These are phyloP conservation scores for Arthroderma uncinatum DNA, from an alignment of 2,329 filamentous ascomycete species.

Conservation along the genomic window DNA sequence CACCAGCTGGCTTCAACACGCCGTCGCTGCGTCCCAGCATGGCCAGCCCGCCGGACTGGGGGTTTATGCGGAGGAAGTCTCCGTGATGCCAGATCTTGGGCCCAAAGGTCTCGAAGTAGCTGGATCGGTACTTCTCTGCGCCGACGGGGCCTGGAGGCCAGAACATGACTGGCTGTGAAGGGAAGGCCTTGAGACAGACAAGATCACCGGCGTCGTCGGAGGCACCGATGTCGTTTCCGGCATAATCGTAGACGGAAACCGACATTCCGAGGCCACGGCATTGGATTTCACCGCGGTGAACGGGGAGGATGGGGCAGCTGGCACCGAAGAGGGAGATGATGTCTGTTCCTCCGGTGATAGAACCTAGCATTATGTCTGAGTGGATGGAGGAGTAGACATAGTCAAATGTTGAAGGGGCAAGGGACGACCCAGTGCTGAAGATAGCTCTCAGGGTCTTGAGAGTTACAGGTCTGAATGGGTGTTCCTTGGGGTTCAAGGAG, in stretches of 20 bases:
- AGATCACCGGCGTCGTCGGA: conserved; percentile 71
- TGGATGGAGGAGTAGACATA: conserved; percentile 84
- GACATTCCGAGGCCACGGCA: conserved; percentile 70
- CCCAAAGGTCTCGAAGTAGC: conserved; percentile 78
- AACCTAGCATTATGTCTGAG: conserved; percentile 67
- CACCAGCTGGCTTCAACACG: conserved; percentile 81
- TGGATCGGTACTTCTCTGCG: conserved; percentile 63
- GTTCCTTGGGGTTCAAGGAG: conserved; percentile 47
- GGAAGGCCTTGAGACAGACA: conserved; percentile 76
- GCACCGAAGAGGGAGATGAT: conserved; percentile 92
- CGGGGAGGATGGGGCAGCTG: conserved; percentile 64
- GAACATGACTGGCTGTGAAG: conserved; percentile 82
- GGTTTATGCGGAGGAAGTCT: conserved; percentile 70
- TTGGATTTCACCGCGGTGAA: conserved; percentile 64
- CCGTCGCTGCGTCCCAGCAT: conserved; percentile 93
- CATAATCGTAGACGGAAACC: conserved; percentile 47
- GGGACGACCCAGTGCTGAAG: conserved; percentile 84
- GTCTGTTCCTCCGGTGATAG: conserved; percentile 92
- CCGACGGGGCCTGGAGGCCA: conserved; percentile 57
- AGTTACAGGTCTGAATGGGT: conserved; percentile 32
- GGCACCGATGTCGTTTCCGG: conserved; percentile 46
- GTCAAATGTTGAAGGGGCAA: conserved; percentile 83
- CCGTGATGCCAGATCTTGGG: conserved; percentile 75
- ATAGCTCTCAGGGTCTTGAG: conserved; percentile 60
- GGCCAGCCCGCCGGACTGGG: conserved; percentile 61